Evolutionary conservation across 768 basidiomycete genomes (phyloP), one percentile per base, ranked within the genome.

Genomic region (Fomitopsis serialis): DNA sequence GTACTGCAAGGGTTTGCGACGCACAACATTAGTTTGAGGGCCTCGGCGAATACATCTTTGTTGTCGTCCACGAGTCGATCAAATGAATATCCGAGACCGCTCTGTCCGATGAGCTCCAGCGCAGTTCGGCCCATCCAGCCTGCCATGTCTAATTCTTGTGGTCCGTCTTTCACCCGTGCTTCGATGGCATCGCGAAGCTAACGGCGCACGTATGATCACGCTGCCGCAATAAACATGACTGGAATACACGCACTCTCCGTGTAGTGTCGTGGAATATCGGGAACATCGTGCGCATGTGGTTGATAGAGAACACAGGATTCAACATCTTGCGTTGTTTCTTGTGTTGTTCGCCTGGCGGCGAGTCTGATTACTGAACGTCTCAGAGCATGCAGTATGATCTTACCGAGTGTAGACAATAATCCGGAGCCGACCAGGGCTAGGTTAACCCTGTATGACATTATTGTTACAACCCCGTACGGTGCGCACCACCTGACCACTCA

Each of bases 271-370:
- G 59, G 56, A 69, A 66, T 2, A 63, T 52, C 0, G 66, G 66
- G 1, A 58, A 50, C 47, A 66, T 53, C 21, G 54, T 25, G 1
- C 64, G 62, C 60, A 66, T 65, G 42, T 67, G 61, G 19, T 43
- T 54, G 32, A 53, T 56, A 0, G 66, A 66, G 54, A 69, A 69
- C 17, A 63, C 62, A 1, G 68, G 63, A 47, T 66, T 68, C 44
- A 69, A 52, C 52, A 68, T 53, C 57, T 66, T 68, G 36, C 66
- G 62, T 45, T 69, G 68, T 40, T 58, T 62, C 24, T 53, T 42
- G 45, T 69, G 68, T n/a, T 61, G 60, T 2, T 63, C 64, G 11
- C 68, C 68, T 66, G 48, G n/a, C n/a, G n/a, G n/a, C n/a, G n/a
- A n/a, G n/a, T n/a, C n/a, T n/a, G n/a, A n/a, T n/a, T n/a, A n/a